These are phyloP conservation scores for Alternaria sp. DNA, from an alignment of 2,329 filamentous ascomycete species.

Conservation along the genomic window DNA sequence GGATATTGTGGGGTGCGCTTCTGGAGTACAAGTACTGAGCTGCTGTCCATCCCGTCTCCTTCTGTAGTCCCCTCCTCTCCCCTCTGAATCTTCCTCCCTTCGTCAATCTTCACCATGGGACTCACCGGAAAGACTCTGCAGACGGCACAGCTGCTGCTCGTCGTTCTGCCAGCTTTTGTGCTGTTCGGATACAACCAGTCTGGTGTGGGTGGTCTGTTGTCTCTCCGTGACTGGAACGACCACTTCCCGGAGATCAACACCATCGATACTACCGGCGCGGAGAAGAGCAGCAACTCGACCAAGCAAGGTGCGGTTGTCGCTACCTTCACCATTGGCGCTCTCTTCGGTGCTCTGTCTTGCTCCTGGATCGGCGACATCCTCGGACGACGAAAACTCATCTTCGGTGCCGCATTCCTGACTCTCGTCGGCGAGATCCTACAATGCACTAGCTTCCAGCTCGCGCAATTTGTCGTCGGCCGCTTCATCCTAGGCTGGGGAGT, in stretches of 20 bases:
- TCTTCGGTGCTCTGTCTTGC: slow-evolving; percentile 55
- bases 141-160: slow-evolving; percentile 44
- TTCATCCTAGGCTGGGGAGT: slow-evolving; percentile 54
- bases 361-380: slow-evolving; percentile 54
- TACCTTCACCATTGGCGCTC: slow-evolving; percentile 55
- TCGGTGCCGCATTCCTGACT: slow-evolving; percentile 49
- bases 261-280: slow-evolving; percentile 49
- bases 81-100: slow-evolving; percentile 1
- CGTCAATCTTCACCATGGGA: slow-evolving; percentile 14
- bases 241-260: slow-evolving; percentile 60
- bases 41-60: slow-evolving; percentile 3
- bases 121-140: slow-evolving; percentile 36
- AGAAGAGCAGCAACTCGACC: slow-evolving; percentile 54
- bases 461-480: slow-evolving; percentile 56
- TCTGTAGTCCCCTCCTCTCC: slow-evolving; percentile 11
- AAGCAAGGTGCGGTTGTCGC: slow-evolving; percentile 55
- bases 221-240: slow-evolving; percentile 49
- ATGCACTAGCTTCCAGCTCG: slow-evolving; percentile 53
- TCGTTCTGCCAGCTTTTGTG: slow-evolving; percentile 53
- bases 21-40: slow-evolving; percentile 25
- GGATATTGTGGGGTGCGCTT: slow-evolving; percentile 27
- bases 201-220: slow-evolving; percentile 57
- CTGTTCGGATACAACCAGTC: slow-evolving; percentile 62
- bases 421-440: slow-evolving; percentile 54
- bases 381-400: slow-evolving; percentile 55